A percentile compares a stretch with the other conserved stretches of the same genome.
Conservation (phyloP, 352 stramenopile species). For the Globisporangium lucens region DNA sequence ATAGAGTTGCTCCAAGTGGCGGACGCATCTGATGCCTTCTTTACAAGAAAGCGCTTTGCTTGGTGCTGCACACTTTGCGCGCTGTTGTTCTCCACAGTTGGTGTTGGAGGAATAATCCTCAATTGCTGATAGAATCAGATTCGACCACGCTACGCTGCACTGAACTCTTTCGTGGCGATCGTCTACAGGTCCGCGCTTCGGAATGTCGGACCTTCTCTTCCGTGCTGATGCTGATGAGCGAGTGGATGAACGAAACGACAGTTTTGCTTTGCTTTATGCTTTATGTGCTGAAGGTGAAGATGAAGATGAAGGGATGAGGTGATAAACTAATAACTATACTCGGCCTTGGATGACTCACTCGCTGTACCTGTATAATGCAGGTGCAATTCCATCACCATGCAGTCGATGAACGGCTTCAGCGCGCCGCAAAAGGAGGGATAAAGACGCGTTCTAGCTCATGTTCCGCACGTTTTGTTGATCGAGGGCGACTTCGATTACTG, state of each 20-base stretch:
- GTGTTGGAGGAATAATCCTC: not conserved
- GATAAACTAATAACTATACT: not conserved
- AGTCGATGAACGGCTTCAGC: not conserved
- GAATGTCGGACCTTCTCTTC: constrained; percentile 4
- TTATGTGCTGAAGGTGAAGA: not conserved
- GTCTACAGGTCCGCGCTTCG: not conserved
- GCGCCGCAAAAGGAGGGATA: not conserved
- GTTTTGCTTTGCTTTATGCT: not conserved
- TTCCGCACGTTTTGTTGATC: not conserved
- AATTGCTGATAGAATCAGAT: not conserved
- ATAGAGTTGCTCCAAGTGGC: not conserved
- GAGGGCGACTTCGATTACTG: not conserved
- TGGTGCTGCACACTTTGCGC: no score
- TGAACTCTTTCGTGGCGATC: constrained; percentile 1
- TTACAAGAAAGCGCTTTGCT: not conserved
- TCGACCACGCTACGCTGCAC: not conserved
- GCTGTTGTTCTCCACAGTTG: not conserved
- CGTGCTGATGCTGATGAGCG: not conserved
- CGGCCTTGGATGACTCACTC: not conserved
- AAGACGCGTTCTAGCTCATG: not conserved
- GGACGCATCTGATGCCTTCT: not conserved
- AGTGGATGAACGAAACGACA: not conserved
- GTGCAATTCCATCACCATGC: no score
- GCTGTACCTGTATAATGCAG: not conserved
- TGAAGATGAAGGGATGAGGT: not conserved